A percentile compares a stretch with the other conserved stretches of the same genome.
These are phyloP conservation scores for Albophoma yamanashiensis DNA, from an alignment of 2,329 filamentous ascomycete genomes.

Conservation along the genomic window DNA sequence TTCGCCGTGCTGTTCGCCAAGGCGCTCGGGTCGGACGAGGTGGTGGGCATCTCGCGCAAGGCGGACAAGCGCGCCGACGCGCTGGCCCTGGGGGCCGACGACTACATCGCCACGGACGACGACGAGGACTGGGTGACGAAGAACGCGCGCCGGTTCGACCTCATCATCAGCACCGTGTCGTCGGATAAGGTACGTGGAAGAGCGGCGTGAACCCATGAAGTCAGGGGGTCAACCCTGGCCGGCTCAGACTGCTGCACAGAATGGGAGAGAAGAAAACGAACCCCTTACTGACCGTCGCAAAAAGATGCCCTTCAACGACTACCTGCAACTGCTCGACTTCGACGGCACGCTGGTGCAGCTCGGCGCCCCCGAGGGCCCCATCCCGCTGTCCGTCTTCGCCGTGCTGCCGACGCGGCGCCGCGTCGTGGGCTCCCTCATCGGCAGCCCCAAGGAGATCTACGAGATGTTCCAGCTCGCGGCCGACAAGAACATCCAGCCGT, in stretches of 20 bases:
- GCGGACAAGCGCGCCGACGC: constrained; percentile 43
- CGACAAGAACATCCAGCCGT: constrained; percentile 43
- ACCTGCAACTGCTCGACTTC: constrained; percentile 46
- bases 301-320: constrained; percentile 49
- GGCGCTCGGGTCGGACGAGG: constrained; percentile 51
- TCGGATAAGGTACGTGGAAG: constrained; percentile 11
- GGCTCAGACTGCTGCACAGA: neutral
- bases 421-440: constrained; percentile 34
- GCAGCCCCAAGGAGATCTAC: constrained; percentile 43
- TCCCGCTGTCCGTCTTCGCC: constrained; percentile 21
- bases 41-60: constrained; percentile 48
- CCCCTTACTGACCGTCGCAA: neutral
- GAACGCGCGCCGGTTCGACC: constrained; percentile 39
- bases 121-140: constrained; percentile 43
- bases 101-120: constrained; percentile 30
- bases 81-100: constrained; percentile 45
- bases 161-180: constrained; percentile 50
- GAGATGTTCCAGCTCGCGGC: constrained; percentile 49
- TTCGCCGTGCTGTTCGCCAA: constrained; percentile 59
- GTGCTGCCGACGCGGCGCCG: constrained; percentile 44
- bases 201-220: no score
- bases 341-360: constrained; percentile 56
- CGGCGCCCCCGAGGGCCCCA: constrained; percentile 25
- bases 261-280: neutral
- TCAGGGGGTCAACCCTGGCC: neutral